These are phyloP conservation scores for Pulveroboletus sp. DNA, from an alignment of 768 basidiomycete species.

Conservation along the genomic window DNA sequence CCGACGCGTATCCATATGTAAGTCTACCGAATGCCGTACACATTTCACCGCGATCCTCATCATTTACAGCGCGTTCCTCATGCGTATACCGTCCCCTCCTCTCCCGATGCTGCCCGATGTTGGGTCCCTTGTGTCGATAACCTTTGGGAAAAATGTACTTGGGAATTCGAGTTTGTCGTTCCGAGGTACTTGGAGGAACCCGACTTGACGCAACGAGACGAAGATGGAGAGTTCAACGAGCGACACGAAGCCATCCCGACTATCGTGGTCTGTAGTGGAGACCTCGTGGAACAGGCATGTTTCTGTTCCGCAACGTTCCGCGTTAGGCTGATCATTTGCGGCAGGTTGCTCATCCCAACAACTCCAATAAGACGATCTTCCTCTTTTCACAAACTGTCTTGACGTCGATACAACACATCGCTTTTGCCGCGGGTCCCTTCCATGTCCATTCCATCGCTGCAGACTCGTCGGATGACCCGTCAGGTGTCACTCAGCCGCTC, in stretches of 20 bases:
- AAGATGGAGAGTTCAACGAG: constrained; percentile 43
- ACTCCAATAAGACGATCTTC: constrained; percentile 92
- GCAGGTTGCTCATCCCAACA: constrained; percentile 89
- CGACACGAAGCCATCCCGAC: constrained; percentile 65
- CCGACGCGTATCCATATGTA: constrained; percentile 81
- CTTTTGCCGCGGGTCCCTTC: constrained; percentile 95
- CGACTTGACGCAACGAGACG: constrained; percentile 34
- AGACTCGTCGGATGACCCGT: constrained; percentile 61
- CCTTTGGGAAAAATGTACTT: constrained; percentile 94
- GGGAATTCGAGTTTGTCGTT: constrained; percentile 97
- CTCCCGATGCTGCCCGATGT: constrained; percentile 88
- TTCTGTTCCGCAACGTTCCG: constrained; percentile 4
- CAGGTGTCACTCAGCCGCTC: constrained; percentile 59
- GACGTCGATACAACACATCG: constrained; percentile 94
- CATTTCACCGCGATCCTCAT: constrained; percentile 14
- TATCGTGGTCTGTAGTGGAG: constrained; percentile 90
- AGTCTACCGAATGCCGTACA: constrained; percentile 32
- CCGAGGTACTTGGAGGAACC: constrained; percentile 73
- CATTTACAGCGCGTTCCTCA: constrained; percentile 78
- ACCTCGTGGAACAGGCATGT: constrained; percentile 86
- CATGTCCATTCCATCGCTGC: constrained; percentile 66
- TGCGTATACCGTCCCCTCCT: constrained; percentile 83
- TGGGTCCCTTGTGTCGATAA: constrained; percentile 99
- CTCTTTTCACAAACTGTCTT: constrained; percentile 81
- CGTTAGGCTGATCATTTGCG: constrained; percentile 7